phyloP scores from a whole-genome alignment of 257 asterid genomes.

The Solanum ossicruentum region DNA sequence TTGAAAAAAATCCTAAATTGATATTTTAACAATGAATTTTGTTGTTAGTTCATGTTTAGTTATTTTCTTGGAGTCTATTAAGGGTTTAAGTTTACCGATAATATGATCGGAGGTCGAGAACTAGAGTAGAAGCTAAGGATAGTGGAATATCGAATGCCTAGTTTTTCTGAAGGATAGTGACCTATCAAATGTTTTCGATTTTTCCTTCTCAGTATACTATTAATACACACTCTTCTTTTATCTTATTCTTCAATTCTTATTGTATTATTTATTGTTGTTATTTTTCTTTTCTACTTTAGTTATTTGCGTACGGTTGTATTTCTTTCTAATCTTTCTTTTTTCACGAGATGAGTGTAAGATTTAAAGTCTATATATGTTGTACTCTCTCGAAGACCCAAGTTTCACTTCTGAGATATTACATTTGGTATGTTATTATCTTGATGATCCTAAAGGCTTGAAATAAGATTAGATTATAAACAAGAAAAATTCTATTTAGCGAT shows the following conservation, averaged over 20 bases:
- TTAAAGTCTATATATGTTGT: too few species aligned
- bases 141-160: too few species aligned
- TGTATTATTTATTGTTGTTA: too few species aligned
- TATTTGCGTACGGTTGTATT: not conserved
- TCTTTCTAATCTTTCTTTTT: not conserved
- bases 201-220: not conserved
- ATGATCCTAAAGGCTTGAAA: not conserved
- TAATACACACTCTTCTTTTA: too few species aligned
- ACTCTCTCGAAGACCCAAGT: not conserved
- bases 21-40: not conserved
- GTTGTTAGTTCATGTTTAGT: not conserved
- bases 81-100: not conserved
- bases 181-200: not conserved
- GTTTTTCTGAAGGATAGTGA: too few species aligned
- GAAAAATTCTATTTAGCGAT: not conserved
- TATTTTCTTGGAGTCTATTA: too few species aligned
- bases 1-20: not conserved
- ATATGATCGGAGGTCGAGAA: too few species aligned
- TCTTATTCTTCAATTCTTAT: too few species aligned
- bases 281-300: not conserved
- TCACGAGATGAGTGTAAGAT: not conserved
- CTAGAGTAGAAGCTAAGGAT: too few species aligned
- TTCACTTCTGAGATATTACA: too few species aligned
- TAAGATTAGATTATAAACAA: too few species aligned
- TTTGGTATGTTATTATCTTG: not conserved